These are phyloP conservation scores for Saccharomyces hybrid DNA, from an alignment of 1,139 yeast species.

Conservation along the genomic window DNA sequence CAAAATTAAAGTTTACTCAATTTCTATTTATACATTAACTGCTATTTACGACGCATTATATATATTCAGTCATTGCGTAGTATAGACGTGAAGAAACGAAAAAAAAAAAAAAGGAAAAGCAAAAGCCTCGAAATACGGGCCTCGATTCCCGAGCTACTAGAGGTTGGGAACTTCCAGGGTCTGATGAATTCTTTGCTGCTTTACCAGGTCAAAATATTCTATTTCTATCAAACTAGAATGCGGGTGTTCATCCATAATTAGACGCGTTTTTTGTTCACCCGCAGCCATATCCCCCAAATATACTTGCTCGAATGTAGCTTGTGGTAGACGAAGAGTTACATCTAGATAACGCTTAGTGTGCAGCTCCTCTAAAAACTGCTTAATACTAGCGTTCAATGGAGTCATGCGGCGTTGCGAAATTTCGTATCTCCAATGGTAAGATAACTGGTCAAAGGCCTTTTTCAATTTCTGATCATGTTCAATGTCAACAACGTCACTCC, in stretches of 20 bases:
- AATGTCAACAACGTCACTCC: neutral
- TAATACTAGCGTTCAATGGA: neutral
- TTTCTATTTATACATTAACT: neutral
- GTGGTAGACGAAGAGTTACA: neutral
- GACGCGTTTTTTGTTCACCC: neutral
- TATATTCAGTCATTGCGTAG: neutral
- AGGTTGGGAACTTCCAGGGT: neutral
- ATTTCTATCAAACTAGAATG: neutral
- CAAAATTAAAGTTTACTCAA: neutral
- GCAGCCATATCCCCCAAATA: slow-evolving; percentile 1
- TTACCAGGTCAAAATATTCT: neutral
- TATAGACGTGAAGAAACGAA: neutral
- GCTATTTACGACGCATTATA: neutral
- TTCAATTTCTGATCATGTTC: neutral
- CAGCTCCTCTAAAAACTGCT: neutral
- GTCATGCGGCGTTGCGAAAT: neutral
- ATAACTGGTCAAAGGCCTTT: neutral
- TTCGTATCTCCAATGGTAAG: neutral
- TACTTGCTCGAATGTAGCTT: neutral
- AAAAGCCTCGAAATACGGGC: neutral
- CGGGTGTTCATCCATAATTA: neutral
- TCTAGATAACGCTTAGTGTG: neutral
- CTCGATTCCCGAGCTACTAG: neutral
- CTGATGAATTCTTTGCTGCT: neutral
- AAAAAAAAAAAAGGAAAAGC: neutral